Conservation (phyloP, 2,329 filamentous ascomycete species). For the Fusarium humuli region DNA sequence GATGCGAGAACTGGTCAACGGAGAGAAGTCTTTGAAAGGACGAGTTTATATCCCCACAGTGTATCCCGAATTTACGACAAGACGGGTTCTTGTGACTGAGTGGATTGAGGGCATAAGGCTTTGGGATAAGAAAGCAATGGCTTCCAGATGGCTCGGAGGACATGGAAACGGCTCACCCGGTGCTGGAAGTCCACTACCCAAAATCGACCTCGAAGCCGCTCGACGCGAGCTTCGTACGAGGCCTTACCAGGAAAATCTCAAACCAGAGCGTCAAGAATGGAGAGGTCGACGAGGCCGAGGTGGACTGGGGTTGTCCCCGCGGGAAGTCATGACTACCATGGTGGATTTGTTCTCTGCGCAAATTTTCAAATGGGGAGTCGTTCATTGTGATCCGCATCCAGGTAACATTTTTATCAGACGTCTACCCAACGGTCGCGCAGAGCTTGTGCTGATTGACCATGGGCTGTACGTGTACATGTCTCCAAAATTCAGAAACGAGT, state of each 20-base stretch:
- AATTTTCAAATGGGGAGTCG: conserved; percentile 96
- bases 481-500: conserved; percentile 84
- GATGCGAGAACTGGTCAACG: conserved; percentile 81
- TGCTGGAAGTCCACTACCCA: conserved; percentile 72
- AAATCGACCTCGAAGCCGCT: conserved; percentile 60
- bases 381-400: conserved; percentile 97
- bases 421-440: conserved; percentile 81
- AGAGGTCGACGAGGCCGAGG: conserved; percentile 77
- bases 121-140: conserved; percentile 90
- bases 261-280: conserved; percentile 85
- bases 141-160: conserved; percentile 81
- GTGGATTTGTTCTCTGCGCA: conserved; percentile 96
- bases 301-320: conserved; percentile 83
- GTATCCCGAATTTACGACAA: conserved; percentile 84
- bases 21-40: conserved; percentile 79
- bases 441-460: conserved; percentile 96
- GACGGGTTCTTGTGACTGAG: conserved; percentile 89
- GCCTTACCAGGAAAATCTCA: conserved; percentile 70
- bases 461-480: conserved; percentile 95
- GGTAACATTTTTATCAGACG: conserved; percentile 97
- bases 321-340: conserved; percentile 96
- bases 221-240: conserved; percentile 62
- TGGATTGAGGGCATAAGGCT: conserved; percentile 96
- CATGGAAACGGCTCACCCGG: conserved; percentile 82
- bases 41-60: conserved; percentile 90